Percentiles rank a stretch among this genome's conserved stretches.
Conservation (phyloP, 768 basidiomycete species). For the Amanita jacksonii region DNA sequence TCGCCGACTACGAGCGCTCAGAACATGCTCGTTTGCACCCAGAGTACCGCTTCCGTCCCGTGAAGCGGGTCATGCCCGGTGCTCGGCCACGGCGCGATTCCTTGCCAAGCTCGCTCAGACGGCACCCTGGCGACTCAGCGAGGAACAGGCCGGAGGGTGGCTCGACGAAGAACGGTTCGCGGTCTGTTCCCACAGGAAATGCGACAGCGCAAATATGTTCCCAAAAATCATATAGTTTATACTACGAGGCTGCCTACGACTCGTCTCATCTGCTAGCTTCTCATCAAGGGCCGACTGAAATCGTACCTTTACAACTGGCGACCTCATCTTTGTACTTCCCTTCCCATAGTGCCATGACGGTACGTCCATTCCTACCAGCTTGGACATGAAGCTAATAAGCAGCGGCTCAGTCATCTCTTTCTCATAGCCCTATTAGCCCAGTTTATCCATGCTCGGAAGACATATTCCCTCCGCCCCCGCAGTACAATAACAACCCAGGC, state of each 20-base stretch:
- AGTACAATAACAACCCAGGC: background rate
- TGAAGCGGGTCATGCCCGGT: conserved; percentile 19
- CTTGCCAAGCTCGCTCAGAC: background rate
- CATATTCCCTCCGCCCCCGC: background rate
- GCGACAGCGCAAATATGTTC: too few relatives aligned
- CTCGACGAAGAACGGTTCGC: too few relatives aligned
- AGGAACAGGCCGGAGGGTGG: background rate
- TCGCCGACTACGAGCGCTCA: conserved; percentile 47
- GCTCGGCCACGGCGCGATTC: conserved; percentile 1
- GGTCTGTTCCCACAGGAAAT: background rate
- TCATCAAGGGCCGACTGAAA: too few relatives aligned
- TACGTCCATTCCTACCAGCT: too few relatives aligned
- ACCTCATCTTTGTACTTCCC: too few relatives aligned
- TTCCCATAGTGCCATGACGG: too few relatives aligned
- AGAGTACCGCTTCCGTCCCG: conserved; percentile 54
- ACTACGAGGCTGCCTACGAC: too few relatives aligned
- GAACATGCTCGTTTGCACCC: conserved; percentile 52
- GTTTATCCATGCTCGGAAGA: background rate
- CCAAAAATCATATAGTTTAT: too few relatives aligned
- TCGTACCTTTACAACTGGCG: too few relatives aligned
- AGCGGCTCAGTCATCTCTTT: background rate
- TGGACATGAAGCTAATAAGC: too few relatives aligned
- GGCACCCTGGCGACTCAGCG: background rate
- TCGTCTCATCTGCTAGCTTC: too few relatives aligned
- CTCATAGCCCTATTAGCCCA: background rate